A percentile compares a stretch with the other conserved stretches of the same genome.
Evolutionary conservation across 345 rosid species (phyloP).

Genomic region (Moricandia arvensis): DNA sequence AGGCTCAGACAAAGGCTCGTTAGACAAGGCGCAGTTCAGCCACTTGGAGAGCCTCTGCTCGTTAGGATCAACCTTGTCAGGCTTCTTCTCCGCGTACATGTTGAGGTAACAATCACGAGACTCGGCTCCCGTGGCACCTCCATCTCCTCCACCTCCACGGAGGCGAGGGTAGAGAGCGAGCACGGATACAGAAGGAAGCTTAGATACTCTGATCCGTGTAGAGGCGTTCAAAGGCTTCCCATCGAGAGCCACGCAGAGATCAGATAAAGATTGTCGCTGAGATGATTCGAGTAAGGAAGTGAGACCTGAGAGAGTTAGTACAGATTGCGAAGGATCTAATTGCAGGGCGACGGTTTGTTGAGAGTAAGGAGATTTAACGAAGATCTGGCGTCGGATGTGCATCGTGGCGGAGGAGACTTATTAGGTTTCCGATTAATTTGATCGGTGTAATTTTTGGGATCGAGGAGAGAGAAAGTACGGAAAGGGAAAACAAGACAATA

Average conservation of each 20-base stretch:
- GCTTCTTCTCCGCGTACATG: constrained; percentile 92
- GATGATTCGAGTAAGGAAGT: constrained; percentile 29
- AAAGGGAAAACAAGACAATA: too few species aligned
- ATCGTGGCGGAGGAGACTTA: neutral
- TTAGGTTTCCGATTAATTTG: constrained; percentile 30
- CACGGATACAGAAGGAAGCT: constrained; percentile 54
- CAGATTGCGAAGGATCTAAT: constrained; percentile 42
- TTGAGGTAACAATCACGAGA: constrained; percentile 95
- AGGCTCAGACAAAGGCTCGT: constrained; percentile 71
- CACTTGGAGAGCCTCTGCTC: constrained; percentile 90
- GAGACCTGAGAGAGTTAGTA: constrained; percentile 45
- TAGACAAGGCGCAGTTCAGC: constrained; percentile 76
- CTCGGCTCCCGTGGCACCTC: constrained; percentile 95
- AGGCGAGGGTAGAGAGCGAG: constrained; percentile 54
- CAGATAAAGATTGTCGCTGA: constrained; percentile 20
- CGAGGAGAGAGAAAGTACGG: neutral
- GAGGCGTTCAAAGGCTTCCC: constrained; percentile 57
- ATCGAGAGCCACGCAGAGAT: constrained; percentile 52
- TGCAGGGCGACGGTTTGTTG: constrained; percentile 39
- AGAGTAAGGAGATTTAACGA: constrained; percentile 46
- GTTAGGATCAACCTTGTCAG: constrained; percentile 85
- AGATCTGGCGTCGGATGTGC: constrained; percentile 39
- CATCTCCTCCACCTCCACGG: constrained; percentile 96
- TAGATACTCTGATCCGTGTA: constrained; percentile 40
- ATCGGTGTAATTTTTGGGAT: neutral